Evolutionary conservation across 169 alveolate genomes (phyloP), one percentile per base, ranked within the genome.

Genomic region (Ichthyophthirius multifiliis): DNA sequence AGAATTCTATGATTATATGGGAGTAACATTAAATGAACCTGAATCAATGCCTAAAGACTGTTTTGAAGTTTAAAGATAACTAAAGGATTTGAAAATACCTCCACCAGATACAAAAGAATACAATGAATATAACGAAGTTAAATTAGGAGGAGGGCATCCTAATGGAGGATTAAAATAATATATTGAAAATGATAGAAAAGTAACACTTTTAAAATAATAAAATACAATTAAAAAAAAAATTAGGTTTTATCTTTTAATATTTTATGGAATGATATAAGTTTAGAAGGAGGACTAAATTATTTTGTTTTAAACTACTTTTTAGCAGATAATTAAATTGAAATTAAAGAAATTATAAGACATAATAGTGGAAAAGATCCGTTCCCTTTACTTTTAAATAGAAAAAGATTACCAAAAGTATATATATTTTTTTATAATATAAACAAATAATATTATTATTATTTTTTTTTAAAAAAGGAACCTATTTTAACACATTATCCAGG

Each of bases 131-230:
- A 84, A 89, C 30, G 98, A 95, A 89, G 97, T 93, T 18, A 90
- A 89, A 86, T 88, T 93, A 55, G 95, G 93, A 71, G 97, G 97
- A 37, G 98, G 98, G 5, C 93, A 91, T 81, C 96, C 96, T 5
- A 95, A 95, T 77, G 88, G 87, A 1, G 86, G 86, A 47, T 83
- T 95, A 27, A 84, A 90, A 43, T 89, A 89, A 74, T 95, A 89
- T 87, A 63, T 93, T 46, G 92, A 91, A 71, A 92, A 92, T 74
- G 97, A 95, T 78, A 89, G 98, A 83, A 95, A 90, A 83, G 98
- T 78, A 31, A 55, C 23, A 20, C 3, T 5, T 20, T 0, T 46
- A 2, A 46, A 46, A 1, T 12, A 7, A 4, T 13, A 46, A 46
- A 13, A 13, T 46, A 46, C 23, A 12, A 20, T 46, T 4, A 2